Conservation (phyloP, 257 asterid genomes). For the Plectranthus barbatus region DNA sequence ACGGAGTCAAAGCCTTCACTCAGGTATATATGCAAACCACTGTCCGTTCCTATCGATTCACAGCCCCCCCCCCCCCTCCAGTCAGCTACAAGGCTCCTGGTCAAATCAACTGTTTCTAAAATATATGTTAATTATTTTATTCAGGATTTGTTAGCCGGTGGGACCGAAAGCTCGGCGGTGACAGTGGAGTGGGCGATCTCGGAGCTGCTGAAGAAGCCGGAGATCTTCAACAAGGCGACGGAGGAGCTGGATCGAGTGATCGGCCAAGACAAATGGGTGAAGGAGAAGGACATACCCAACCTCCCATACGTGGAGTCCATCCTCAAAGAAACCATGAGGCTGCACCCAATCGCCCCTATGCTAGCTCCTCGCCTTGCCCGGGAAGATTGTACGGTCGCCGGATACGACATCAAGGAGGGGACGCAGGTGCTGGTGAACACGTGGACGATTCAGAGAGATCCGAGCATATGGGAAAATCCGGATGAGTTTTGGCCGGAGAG, state of each 20-base stretch:
- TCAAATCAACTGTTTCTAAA: too few relatives aligned
- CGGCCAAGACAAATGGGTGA: conserved; percentile 45
- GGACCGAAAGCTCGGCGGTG: conserved; percentile 83
- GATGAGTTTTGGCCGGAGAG: conserved; percentile 43
- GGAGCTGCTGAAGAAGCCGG: conserved; percentile 62
- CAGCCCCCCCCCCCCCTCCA: too few relatives aligned
- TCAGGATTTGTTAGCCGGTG: conserved; percentile 76
- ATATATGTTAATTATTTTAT: background rate
- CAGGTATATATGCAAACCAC: conserved; percentile 20
- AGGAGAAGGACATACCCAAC: conserved; percentile 23
- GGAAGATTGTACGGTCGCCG: conserved; percentile 51
- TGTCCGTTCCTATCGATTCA: too few relatives aligned
- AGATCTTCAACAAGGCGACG: conserved; percentile 42
- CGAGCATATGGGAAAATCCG: conserved; percentile 46
- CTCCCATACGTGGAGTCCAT: conserved; percentile 42
- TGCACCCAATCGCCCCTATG: conserved; percentile 59
- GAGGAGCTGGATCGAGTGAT: conserved; percentile 67
- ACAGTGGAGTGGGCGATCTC: conserved; percentile 93
- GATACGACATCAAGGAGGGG: conserved; percentile 40
- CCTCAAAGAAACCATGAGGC: conserved; percentile 47
- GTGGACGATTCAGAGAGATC: conserved; percentile 66
- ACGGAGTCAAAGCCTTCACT: conserved; percentile 50
- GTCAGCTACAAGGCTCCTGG: too few relatives aligned
- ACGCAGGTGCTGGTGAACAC: conserved; percentile 39
- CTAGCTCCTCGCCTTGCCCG: conserved; percentile 48